Base-by-base conservation (phyloP, 2,329 filamentous ascomycete genomes). In the Diaporthe eres region DNA sequence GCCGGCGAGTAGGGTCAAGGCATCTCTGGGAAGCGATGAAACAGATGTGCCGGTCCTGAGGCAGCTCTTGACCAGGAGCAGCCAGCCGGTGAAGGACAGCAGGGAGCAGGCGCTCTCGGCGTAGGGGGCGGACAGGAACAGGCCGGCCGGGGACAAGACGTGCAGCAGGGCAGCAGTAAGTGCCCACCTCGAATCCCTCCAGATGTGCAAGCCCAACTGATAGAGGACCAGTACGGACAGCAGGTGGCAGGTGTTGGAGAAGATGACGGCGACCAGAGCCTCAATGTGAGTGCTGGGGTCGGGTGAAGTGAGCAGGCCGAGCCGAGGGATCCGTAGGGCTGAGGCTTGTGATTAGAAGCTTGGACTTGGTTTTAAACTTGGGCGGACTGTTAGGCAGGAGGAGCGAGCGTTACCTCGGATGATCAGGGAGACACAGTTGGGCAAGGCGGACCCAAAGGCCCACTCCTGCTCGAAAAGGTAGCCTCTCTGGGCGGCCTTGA, bases 121-220 rank as follows among this genome's bases (percentile, higher is more conserved):
- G 83, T 97, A 98, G 0, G 96, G 95, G 0, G 96, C 93, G 0
- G 94, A 96, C 25, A 99, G 90, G 82, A 99, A 98, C 3, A 98
- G 85, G 0, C 96, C 96, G 0, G 94, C 97, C 0, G 97, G 96
- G 0, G 94, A 97, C 67, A 98, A 81, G 74, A 98, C 89, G 83
- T 98, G 95, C 67, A 98, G 86, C 22, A 90, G 85, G 4, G 95
- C 91, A 12, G 95, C 89, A 31, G 94, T 82, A 77, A 96, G 92
- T 2, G 94, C 90, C 55, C 93, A 83, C n/a, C 82, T 86, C n/a
- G 80, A 80, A 76, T 87, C 81, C 22, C 84, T 83, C 73, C 90
- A 90, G 13, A 96, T 80, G 10, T 88, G 83, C 73, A 87, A 81
- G 3, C 92, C 91, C 31, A 98, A 90, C 74, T 87, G 85, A 83